Evolutionary conservation across 306 rosid genomes (phyloP).

Genomic region (Rubus idaeus): DNA sequence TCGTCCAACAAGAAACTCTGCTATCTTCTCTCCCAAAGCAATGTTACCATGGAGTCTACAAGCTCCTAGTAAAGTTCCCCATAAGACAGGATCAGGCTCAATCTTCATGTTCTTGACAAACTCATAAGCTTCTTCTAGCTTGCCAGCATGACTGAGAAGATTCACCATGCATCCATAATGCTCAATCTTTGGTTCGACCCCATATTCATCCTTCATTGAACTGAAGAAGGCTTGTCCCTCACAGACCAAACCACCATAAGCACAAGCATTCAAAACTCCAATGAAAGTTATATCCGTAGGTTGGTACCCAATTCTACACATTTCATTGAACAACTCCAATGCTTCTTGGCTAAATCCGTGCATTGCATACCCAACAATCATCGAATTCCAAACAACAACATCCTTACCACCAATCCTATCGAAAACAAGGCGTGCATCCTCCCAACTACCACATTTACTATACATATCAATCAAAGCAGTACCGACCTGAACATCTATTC

Average conservation of each 20-base stretch:
- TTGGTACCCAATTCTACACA: constrained; percentile 42
- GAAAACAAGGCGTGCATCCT: constrained; percentile 62
- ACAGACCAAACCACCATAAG: constrained; percentile 61
- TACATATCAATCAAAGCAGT: constrained; percentile 85
- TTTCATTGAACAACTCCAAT: constrained; percentile 53
- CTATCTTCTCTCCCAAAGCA: constrained; percentile 66
- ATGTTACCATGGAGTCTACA: constrained; percentile 67
- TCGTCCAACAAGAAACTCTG: constrained; percentile 53
- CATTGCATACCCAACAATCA: constrained; percentile 68
- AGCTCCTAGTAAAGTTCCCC: constrained; percentile 86
- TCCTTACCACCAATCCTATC: constrained; percentile 48
- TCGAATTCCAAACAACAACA: constrained; percentile 76
- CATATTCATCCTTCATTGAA: constrained; percentile 53
- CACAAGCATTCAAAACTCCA: constrained; percentile 68
- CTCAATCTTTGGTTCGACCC: constrained; percentile 61
- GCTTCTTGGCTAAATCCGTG: constrained; percentile 71
- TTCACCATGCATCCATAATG: constrained; percentile 81
- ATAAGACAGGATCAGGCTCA: constrained; percentile 65
- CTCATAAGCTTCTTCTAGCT: constrained; percentile 59
- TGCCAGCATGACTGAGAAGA: constrained; percentile 80
- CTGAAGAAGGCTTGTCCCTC: constrained; percentile 56
- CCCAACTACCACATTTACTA: constrained; percentile 69
- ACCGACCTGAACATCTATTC: constrained; percentile 51
- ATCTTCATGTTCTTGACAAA: constrained; percentile 62
- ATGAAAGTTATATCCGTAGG: constrained; percentile 67